Evolutionary conservation across 2,329 filamentous ascomycete genomes (phyloP), one percentile per base, ranked within the genome.

Genomic region (Trichophyton schoenleinii): DNA sequence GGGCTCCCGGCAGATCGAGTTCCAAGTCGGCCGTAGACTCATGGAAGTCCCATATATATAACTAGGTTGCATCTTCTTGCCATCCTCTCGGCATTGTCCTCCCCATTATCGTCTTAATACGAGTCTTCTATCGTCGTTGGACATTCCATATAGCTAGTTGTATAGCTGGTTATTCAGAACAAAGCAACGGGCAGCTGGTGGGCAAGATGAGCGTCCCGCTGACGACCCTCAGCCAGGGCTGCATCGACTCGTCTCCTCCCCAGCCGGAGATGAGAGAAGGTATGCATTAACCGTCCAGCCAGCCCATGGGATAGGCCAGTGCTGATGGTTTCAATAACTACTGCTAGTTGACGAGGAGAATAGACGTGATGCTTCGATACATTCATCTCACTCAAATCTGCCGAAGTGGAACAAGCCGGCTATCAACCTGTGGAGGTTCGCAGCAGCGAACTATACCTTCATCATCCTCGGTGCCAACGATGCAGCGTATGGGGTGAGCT

Each of bases 371-470:
- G 18, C 55, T 18, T 58, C 55, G 31, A 58, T 58, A 22, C 15
- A n/a, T 58, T 58, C 38, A n/a, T 58, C 55, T 8, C 34, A 41
- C n/a, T 38, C 34, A 15, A n/a, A 38, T 46, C 31, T 76, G 15
- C 81, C 87, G 67, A 75, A 71, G 71, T 89, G 87, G 87, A 88
- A 88, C 67, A 72, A 75, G n/a, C 80, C 86, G 0, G 70, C 73
- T 7, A 75, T 77, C 48, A 88, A 86, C 68, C 73, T 81, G 3
- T 84, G 76, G 66, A 80, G 85, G 44, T 82, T 83, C 53, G 71
- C 81, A 41, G 78, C 82, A 0, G 80, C 83, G 2, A 83, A 83
- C 70, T 82, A 76, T 70, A 80, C 77, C 8, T 81, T 85, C 63
- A 67, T 81, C n/a, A 77, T 81, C 5, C 77, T 82, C 63, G 82